Percentiles rank a stretch among this genome's conserved stretches.
Conservation (phyloP, 1,284 basidiomycete species). For the Fomitopsis betulina region DNA sequence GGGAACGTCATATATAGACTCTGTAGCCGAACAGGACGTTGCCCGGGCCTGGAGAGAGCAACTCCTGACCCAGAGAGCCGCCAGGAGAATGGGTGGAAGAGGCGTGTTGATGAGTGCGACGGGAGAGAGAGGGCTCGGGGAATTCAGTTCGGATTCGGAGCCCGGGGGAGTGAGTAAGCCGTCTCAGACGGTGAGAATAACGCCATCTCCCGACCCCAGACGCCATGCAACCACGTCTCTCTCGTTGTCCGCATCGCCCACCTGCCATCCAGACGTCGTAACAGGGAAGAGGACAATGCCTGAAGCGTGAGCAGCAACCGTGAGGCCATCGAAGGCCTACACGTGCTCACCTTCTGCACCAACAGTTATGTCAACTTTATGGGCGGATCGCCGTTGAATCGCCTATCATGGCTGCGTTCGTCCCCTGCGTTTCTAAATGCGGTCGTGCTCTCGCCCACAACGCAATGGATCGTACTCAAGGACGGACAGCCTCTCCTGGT, state of each 20-base stretch:
- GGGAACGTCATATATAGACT: neutral
- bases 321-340: neutral
- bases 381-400: conserved; percentile 79
- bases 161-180: neutral
- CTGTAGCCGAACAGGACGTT: neutral
- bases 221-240: neutral
- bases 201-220: neutral
- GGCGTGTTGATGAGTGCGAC: conserved; percentile 1
- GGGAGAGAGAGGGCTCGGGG: neutral
- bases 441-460: conserved; percentile 50
- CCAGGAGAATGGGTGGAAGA: neutral
- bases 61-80: neutral
- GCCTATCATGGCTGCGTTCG: conserved; percentile 80
- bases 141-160: neutral
- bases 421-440: conserved; percentile 70
- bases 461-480: conserved; percentile 76
- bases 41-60: neutral
- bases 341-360: neutral
- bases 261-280: conserved; percentile 10
- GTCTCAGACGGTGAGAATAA: neutral
- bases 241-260: conserved; percentile 14
- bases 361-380: conserved; percentile 52
- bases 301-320: conserved; percentile 15
- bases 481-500: conserved; percentile 58
- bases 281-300: conserved; percentile 15